A percentile compares a stretch with the other conserved stretches of the same genome.
Evolutionary conservation across 1,284 basidiomycete genomes (phyloP).

Genomic region (Leccinum subrobustum): DNA sequence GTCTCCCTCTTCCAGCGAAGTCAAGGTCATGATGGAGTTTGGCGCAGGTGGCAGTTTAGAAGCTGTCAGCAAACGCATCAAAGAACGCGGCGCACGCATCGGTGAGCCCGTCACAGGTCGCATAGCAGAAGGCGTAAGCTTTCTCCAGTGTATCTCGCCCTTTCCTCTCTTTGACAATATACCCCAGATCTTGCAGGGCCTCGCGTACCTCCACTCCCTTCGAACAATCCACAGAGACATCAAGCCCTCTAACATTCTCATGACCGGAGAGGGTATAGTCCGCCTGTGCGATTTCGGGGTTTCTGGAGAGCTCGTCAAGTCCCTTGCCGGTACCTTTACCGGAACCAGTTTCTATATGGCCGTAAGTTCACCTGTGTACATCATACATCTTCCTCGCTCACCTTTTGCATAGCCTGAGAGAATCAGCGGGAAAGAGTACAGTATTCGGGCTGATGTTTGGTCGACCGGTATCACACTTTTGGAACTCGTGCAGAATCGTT

Average conservation of each 20-base stretch:
- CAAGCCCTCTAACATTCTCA: constrained; percentile 94
- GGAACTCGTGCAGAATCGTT: constrained; percentile 92
- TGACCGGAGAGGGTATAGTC: constrained; percentile 84
- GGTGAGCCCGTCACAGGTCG: constrained; percentile 92
- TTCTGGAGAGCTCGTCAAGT: constrained; percentile 91
- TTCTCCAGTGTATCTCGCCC: constrained; percentile 2
- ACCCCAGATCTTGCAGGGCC: constrained; percentile 79
- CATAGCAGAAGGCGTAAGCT: constrained; percentile 83
- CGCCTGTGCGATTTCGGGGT: constrained; percentile 97
- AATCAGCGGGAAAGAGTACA: constrained; percentile 86
- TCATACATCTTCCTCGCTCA: constrained; percentile 7
- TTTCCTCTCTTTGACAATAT: constrained; percentile 16
- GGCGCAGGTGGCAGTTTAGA: constrained; percentile 91
- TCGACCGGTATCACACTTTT: constrained; percentile 92
- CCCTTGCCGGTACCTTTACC: constrained; percentile 92
- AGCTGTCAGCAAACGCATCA: constrained; percentile 83
- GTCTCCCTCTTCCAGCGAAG: constrained; percentile 87
- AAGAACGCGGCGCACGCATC: constrained; percentile 76
- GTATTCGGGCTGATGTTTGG: constrained; percentile 98
- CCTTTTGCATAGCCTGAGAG: constrained; percentile 74
- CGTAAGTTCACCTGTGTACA: constrained; percentile 51
- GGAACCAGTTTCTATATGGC: constrained; percentile 99
- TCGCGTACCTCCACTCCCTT: constrained; percentile 88
- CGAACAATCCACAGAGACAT: constrained; percentile 97
- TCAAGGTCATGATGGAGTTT: constrained; percentile 96